These are phyloP conservation scores for Omphalea diandra DNA, from an alignment of 441 rosid species.

Conservation along the genomic window DNA sequence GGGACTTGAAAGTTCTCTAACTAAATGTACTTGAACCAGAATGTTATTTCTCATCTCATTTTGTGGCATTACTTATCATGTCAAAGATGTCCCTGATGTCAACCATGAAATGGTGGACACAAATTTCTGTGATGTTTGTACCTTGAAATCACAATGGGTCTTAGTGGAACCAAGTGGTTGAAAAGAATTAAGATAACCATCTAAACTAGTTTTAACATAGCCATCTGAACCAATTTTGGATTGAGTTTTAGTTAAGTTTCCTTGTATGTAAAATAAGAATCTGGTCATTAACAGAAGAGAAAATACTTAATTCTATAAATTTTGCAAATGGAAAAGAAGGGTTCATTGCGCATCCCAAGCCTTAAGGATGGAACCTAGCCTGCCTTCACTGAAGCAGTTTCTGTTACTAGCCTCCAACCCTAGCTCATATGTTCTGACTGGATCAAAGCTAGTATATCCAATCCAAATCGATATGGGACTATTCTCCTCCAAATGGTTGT, in stretches of 20 bases:
- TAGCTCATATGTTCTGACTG: neutral
- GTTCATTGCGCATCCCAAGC: neutral
- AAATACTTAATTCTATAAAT: neutral
- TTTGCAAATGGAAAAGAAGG: constrained; percentile 1
- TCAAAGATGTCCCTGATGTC: neutral
- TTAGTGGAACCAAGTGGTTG: neutral
- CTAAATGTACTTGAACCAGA: neutral
- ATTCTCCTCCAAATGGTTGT: neutral
- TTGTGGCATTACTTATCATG: neutral
- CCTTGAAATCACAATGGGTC: neutral
- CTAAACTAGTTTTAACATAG: too few relatives aligned
- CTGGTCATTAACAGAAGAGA: neutral
- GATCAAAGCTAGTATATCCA: neutral
- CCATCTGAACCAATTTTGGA: too few relatives aligned
- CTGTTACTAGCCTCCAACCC: neutral
- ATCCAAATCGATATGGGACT: neutral
- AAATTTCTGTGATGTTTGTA: neutral
- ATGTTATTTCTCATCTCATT: neutral
- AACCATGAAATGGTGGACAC: neutral
- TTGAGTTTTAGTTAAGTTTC: neutral
- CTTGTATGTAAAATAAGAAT: neutral
- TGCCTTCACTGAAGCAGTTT: neutral
- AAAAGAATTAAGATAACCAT: neutral
- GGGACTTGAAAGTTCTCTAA: neutral
- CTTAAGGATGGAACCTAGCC: neutral